Conservation (phyloP, 768 basidiomycete species). For the Boletales sp. region DNA sequence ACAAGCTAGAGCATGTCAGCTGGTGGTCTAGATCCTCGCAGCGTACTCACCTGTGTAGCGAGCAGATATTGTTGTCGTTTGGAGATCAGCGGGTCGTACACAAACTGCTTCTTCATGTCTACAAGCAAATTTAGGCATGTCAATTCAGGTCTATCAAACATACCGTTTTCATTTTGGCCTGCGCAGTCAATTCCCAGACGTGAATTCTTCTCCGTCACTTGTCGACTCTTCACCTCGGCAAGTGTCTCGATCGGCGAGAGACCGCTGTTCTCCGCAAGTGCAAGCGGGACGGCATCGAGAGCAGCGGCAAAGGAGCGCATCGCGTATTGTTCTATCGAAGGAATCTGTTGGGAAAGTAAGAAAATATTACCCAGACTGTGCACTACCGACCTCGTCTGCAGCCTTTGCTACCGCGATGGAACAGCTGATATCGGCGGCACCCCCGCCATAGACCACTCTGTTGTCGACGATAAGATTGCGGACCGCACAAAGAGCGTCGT, state of each 20-base stretch:
- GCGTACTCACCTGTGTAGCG: slow-evolving; percentile 77
- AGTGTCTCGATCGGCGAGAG: slow-evolving; percentile 94
- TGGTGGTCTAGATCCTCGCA: background rate
- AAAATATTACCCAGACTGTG: background rate
- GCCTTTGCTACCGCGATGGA: slow-evolving; percentile 90
- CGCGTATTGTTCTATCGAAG: slow-evolving; percentile 98
- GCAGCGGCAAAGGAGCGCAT: slow-evolving; percentile 99
- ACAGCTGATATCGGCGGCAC: slow-evolving; percentile 95
- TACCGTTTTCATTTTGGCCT: slow-evolving; percentile 82
- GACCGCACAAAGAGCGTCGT: slow-evolving; percentile 96
- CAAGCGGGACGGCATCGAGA: slow-evolving; percentile 91
- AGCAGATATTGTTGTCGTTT: slow-evolving; percentile 96
- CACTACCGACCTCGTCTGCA: slow-evolving; percentile 74
- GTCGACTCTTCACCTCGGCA: slow-evolving; percentile 91
- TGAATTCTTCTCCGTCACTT: slow-evolving; percentile 81
- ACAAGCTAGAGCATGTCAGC: slow-evolving; percentile 52
- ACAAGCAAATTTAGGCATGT: slow-evolving; percentile 1
- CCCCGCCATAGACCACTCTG: slow-evolving; percentile 97
- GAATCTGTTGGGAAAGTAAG: slow-evolving; percentile 52
- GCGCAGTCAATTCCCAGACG: slow-evolving; percentile 92
- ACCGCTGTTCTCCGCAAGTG: slow-evolving; percentile 97
- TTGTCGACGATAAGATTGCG: slow-evolving; percentile 94
- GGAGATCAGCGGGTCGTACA: slow-evolving; percentile 95
- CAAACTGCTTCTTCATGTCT: slow-evolving; percentile 99
- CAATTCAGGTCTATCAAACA: slow-evolving; percentile 18